phyloP scores from a whole-genome alignment of 306 rosid species.

The Begonia fuchsioides region DNA sequence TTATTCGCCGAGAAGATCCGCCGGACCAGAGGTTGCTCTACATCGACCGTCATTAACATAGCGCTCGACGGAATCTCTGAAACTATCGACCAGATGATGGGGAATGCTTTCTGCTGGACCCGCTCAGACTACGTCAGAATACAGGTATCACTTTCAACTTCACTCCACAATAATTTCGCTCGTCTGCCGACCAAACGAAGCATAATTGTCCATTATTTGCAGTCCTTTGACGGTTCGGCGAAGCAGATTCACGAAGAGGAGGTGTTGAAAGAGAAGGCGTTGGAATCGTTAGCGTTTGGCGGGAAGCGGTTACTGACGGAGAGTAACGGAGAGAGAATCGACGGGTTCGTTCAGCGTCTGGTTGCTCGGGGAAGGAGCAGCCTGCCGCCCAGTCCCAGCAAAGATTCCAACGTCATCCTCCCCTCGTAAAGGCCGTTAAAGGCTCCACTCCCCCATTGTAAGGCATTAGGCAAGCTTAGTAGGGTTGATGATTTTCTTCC shows the following conservation, averaged over 20 bases:
- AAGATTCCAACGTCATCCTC: constrained; percentile 40
- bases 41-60: constrained; percentile 60
- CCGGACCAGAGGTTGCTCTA: constrained; percentile 34
- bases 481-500: no score
- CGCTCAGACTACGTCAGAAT: constrained; percentile 77
- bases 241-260: constrained; percentile 21
- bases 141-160: constrained; percentile 41
- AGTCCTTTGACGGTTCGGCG: neutral
- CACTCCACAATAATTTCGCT: neutral
- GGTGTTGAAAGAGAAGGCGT: constrained; percentile 56
- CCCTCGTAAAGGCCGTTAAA: neutral
- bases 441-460: no score
- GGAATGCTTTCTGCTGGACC: constrained; percentile 90
- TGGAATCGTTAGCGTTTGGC: constrained; percentile 94
- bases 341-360: constrained; percentile 57
- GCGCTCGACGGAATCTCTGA: constrained; percentile 87
- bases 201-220: neutral
- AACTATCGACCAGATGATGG: constrained; percentile 86
- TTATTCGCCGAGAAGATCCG: constrained; percentile 13
- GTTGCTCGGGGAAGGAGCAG: constrained; percentile 54
- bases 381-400: constrained; percentile 70
- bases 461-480: no score
- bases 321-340: constrained; percentile 83
- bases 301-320: constrained; percentile 95
- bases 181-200: no score